Conservation (phyloP, 202 grass and related monocot species). For the Setaria italica region DNA sequence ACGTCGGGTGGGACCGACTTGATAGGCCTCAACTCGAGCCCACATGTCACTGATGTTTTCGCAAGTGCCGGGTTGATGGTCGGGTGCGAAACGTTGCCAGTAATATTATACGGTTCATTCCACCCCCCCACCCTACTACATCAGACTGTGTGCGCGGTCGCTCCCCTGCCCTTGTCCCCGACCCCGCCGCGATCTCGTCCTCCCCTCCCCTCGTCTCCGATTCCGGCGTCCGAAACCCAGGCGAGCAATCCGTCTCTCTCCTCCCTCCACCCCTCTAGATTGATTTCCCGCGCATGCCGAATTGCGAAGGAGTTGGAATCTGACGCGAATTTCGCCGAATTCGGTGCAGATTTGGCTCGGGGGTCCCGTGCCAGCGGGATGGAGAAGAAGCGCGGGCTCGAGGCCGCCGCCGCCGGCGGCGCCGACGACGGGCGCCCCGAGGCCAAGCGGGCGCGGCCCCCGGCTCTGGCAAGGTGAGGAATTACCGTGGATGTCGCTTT, state of each 20-base stretch:
- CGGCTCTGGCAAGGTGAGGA: slow-evolving; percentile 67
- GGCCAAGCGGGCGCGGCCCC: slow-evolving; percentile 57
- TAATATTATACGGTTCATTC: slow-evolving; percentile 16
- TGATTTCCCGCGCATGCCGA: background rate
- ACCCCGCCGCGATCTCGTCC: slow-evolving; percentile 33
- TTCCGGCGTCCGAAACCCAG: slow-evolving; percentile 21
- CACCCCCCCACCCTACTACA: background rate
- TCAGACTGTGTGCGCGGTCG: slow-evolving; percentile 7
- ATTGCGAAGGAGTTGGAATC: background rate
- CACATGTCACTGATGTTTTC: background rate
- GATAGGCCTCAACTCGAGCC: fast-evolving
- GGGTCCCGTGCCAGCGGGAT: slow-evolving; percentile 28
- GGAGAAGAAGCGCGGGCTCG: slow-evolving; percentile 66
- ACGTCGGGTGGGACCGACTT: background rate
- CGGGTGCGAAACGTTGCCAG: background rate
- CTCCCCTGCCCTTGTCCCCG: background rate
- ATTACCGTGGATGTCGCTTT: background rate
- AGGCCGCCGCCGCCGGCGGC: slow-evolving; percentile 23
- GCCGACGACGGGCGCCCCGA: slow-evolving; percentile 47
- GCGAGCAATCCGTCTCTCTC: background rate
- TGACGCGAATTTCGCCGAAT: slow-evolving; percentile 27
- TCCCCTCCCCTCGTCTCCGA: slow-evolving; percentile 15
- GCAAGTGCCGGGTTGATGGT: background rate
- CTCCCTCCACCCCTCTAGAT: background rate
- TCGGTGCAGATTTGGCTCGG: slow-evolving; percentile 47